These are phyloP conservation scores for Xerocomus nothofagi DNA, from an alignment of 1,284 basidiomycete species.

Conservation along the genomic window DNA sequence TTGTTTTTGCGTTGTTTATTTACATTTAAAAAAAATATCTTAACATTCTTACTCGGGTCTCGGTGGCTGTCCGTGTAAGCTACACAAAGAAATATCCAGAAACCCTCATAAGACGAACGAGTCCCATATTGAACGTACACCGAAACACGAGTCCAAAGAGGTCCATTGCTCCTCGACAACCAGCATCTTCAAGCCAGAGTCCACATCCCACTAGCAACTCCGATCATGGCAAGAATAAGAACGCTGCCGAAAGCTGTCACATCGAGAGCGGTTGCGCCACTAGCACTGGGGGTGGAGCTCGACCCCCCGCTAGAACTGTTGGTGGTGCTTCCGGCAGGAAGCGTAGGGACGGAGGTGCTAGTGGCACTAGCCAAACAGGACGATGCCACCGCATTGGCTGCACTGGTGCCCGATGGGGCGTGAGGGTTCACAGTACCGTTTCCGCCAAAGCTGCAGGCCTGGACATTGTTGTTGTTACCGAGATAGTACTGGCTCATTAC, in stretches of 20 bases:
- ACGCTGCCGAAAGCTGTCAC: conserved; percentile 44
- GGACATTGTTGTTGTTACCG: conserved; percentile 52
- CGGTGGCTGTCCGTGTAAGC: conserved; percentile 4
- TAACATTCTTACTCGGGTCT: background rate
- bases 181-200: conserved; percentile 38
- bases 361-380: conserved; percentile 71
- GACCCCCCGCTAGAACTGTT: conserved; percentile 29
- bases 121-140: background rate
- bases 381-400: conserved; percentile 61
- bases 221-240: conserved; percentile 39
- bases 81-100: conserved; percentile 7
- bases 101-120: background rate
- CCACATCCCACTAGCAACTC: conserved; percentile 46
- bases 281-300: conserved; percentile 20
- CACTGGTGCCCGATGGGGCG: conserved; percentile 52
- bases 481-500: conserved; percentile 83
- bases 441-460: conserved; percentile 75
- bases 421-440: conserved; percentile 77
- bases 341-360: conserved; percentile 67
- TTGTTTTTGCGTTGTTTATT: conserved; percentile 7
- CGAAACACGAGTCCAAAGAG: background rate
- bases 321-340: conserved; percentile 38
- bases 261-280: conserved; percentile 31
- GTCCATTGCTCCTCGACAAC: conserved; percentile 9
- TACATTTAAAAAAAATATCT: conserved; percentile 1